Base-by-base conservation (phyloP, 1,284 basidiomycete genomes). In the Ceratobasidium papillatum region DNA sequence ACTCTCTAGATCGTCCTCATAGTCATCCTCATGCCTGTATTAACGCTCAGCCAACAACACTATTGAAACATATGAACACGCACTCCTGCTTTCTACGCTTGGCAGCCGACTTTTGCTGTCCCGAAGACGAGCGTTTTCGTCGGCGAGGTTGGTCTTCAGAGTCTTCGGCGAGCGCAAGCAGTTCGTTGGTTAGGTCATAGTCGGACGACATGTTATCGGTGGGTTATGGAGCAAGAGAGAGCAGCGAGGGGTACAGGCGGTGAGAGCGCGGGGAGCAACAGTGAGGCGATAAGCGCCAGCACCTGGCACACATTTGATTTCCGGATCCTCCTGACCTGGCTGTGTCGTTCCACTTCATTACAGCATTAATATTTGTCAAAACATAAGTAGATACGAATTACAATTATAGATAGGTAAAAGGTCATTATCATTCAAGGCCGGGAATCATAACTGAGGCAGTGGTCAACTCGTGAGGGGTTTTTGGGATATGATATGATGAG, bases 111-210 rank as follows among this genome's bases (percentile, higher is more conserved):
- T 82, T 77, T 34, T 81, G 82, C 75, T 84, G 85, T 69, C 81
- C 71, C 25, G 76, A 77, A n/a, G 72, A 59, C 25, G 74, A 51
- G n/a, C 77, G 47, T 78, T 85, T 84, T 76, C 84, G 85, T 74
- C 86, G 84, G 72, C 86, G 86, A 80, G 86, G 86, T 77, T 87
- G 87, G 3, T 86, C 84, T 1, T 85, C 87, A 0, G 68, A 58
- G 27, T 71, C 68, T 27, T 88, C 90, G 0, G 88, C 89, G 45
- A 91, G 87, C 77, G 87, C 90, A 62, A 91, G 87, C 25, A 91
- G 86, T 80, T 91, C 90, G 74, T 90, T 88, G 76, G 88, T 87
- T 68, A 91, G 85, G 78, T 90, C 87, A 75, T 79, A 79, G 64
- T 79, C 80, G 56, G 63, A 47, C n/a, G n/a, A n/a, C n/a, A n/a